Conservation (phyloP, 495 filamentous ascomycete genomes). For the Penicillium psychrofluorescens region DNA sequence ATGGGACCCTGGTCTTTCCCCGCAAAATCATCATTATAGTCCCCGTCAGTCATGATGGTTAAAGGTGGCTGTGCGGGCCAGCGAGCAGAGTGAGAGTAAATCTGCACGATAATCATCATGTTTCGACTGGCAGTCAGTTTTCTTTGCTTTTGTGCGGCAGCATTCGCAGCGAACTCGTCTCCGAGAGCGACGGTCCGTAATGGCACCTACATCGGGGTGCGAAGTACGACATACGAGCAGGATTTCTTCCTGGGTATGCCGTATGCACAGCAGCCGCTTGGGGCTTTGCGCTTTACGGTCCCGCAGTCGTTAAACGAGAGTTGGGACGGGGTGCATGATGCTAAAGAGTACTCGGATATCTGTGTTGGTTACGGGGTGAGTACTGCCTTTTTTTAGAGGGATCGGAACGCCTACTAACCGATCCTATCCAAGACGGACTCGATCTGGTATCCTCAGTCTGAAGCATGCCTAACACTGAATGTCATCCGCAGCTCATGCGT, state of each 20-base stretch:
- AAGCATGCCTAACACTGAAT: conserved; percentile 53
- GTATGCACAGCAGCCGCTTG: conserved; percentile 39
- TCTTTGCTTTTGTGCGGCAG: conserved; percentile 5
- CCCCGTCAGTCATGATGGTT: too few species aligned
- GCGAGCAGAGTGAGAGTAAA: background rate
- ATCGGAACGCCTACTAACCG: conserved; percentile 5
- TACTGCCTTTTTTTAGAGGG: background rate
- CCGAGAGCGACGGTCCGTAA: conserved; percentile 21
- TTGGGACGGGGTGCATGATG: conserved; percentile 29
- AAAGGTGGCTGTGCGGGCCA: background rate
- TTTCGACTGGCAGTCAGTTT: conserved; percentile 5
- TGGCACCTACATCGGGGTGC: conserved; percentile 31
- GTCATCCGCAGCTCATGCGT: conserved; percentile 39
- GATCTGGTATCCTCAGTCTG: conserved; percentile 36
- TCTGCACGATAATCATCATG: conserved; percentile 1
- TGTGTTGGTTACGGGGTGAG: conserved; percentile 41
- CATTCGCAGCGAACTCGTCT: conserved; percentile 3
- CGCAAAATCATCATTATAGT: background rate
- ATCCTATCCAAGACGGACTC: conserved; percentile 25
- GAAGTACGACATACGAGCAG: conserved; percentile 29
- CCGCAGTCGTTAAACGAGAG: conserved; percentile 38
- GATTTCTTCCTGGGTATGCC: conserved; percentile 43
- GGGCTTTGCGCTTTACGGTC: conserved; percentile 38
- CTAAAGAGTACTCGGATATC: conserved; percentile 42
- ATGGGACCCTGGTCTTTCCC: conserved; percentile 7